Percentiles rank a stretch among this genome's conserved stretches.
These are phyloP conservation scores for Tricharina praecox DNA, from an alignment of 495 filamentous ascomycete genomes.

Conservation along the genomic window DNA sequence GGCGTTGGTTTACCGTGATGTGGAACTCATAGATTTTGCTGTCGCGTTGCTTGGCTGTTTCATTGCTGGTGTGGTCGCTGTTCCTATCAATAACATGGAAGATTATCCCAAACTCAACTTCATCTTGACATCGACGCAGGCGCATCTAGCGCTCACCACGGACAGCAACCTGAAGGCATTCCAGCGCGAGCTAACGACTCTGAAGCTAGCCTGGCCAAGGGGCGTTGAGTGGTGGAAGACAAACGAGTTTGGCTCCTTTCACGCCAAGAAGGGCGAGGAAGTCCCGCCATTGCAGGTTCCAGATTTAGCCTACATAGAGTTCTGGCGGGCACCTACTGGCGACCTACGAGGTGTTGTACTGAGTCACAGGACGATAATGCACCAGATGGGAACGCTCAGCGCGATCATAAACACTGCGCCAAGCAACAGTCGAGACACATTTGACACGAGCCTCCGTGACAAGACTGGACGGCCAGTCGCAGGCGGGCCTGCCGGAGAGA, in stretches of 20 bases:
- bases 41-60: slow-evolving; percentile 95
- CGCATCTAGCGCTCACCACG: slow-evolving; percentile 86
- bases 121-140: slow-evolving; percentile 84
- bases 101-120: slow-evolving; percentile 84
- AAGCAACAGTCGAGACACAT: slow-evolving; percentile 48
- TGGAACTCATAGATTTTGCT: slow-evolving; percentile 90
- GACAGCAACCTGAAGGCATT: slow-evolving; percentile 95
- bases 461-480: slow-evolving; percentile 43
- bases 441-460: slow-evolving; percentile 47
- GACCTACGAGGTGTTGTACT: slow-evolving; percentile 88
- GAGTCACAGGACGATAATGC: slow-evolving; percentile 96
- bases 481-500: slow-evolving; percentile 39
- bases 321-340: slow-evolving; percentile 83
- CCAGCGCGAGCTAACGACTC: slow-evolving; percentile 79
- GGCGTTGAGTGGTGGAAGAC: slow-evolving; percentile 99
- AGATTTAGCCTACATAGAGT: slow-evolving; percentile 94
- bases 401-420: slow-evolving; percentile 78
- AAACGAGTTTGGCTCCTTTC: slow-evolving; percentile 91
- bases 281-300: slow-evolving; percentile 74
- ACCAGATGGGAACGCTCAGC: slow-evolving; percentile 92
- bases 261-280: slow-evolving; percentile 90
- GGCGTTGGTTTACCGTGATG: slow-evolving; percentile 82
- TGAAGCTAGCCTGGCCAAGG: slow-evolving; percentile 86
- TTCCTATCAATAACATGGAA: slow-evolving; percentile 89
- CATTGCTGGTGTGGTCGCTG: slow-evolving; percentile 91